phyloP scores from a whole-genome alignment of 768 basidiomycete genomes.

The Leucocoprinus birnbaumii region DNA sequence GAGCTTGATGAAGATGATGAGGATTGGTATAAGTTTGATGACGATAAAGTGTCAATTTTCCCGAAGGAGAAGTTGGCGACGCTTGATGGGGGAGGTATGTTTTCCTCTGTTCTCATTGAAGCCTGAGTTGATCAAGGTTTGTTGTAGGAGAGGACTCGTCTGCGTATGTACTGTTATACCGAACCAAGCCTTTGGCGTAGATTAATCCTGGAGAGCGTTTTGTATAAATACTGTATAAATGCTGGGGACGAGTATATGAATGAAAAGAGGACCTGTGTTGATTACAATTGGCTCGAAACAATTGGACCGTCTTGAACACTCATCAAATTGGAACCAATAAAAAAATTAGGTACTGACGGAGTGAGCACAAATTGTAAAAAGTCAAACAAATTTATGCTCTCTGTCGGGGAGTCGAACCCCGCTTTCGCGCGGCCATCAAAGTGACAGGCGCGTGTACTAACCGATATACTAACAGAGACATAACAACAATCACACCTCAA shows the following conservation, averaged over 20 bases:
- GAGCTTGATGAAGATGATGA: conserved; percentile 64
- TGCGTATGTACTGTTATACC: conserved; percentile 17
- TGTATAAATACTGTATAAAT: too few species aligned
- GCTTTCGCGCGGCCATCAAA: conserved; percentile 14
- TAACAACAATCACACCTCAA: background rate
- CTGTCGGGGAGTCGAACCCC: conserved; percentile 19
- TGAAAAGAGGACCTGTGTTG: too few species aligned
- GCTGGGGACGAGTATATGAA: too few species aligned
- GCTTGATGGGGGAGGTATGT: conserved; percentile 76
- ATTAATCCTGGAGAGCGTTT: too few species aligned
- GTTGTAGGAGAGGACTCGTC: conserved; percentile 51
- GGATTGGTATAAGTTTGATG: conserved; percentile 96
- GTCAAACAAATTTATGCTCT: conserved; percentile 6
- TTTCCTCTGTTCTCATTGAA: conserved; percentile 80
- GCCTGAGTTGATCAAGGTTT: conserved; percentile 54
- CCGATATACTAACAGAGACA: conserved; percentile 15
- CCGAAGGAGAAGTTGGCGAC: conserved; percentile 78
- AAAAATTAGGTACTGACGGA: too few species aligned
- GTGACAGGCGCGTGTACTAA: conserved; percentile 18
- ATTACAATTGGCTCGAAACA: too few species aligned
- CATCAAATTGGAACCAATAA: too few species aligned
- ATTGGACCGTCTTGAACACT: too few species aligned
- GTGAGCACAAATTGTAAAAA: background rate
- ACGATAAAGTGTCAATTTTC: conserved; percentile 89
- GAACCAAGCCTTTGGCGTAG: conserved; percentile 10